phyloP scores from a whole-genome alignment of 2,329 filamentous ascomycete species.

The Colletotrichum sansevieriae region DNA sequence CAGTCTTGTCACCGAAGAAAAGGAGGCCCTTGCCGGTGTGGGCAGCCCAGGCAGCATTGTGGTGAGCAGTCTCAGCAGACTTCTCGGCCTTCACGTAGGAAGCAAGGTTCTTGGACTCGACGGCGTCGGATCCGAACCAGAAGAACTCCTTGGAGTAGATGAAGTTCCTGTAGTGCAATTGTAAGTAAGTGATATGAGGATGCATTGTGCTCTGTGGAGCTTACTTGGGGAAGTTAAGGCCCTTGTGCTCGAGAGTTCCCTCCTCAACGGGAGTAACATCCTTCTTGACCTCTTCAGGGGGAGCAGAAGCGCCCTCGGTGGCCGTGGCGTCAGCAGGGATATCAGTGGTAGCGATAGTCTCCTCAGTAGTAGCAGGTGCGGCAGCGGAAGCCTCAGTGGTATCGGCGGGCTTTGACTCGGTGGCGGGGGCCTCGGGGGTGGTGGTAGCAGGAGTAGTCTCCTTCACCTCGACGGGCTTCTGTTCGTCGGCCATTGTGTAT shows the following conservation, averaged over 20 bases:
- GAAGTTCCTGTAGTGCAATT: slow-evolving; percentile 73
- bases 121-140: slow-evolving; percentile 81
- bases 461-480: slow-evolving; percentile 75
- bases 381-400: slow-evolving; percentile 47
- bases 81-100: slow-evolving; percentile 92
- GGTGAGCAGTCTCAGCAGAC: slow-evolving; percentile 78
- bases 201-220: slow-evolving; percentile 49
- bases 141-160: slow-evolving; percentile 95
- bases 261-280: slow-evolving; percentile 81
- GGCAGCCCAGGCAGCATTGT: slow-evolving; percentile 88
- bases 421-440: slow-evolving; percentile 56
- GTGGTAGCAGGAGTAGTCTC: slow-evolving; percentile 62
- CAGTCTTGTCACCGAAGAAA: slow-evolving; percentile 89
- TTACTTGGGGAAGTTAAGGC: slow-evolving; percentile 87
- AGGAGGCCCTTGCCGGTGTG: slow-evolving; percentile 96
- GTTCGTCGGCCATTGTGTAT: slow-evolving; percentile 78
- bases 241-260: slow-evolving; percentile 91
- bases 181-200: slow-evolving; percentile 44
- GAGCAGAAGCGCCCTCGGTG: slow-evolving; percentile 49
- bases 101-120: slow-evolving; percentile 80
- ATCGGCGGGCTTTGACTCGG: slow-evolving; percentile 51
- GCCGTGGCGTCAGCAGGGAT: slow-evolving; percentile 55
- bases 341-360: slow-evolving; percentile 52
- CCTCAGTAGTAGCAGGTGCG: slow-evolving; percentile 56
- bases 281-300: slow-evolving; percentile 59